These are phyloP conservation scores for Wickerhamomyces xylosicus DNA, from an alignment of 805 yeast genomes.

Conservation along the genomic window DNA sequence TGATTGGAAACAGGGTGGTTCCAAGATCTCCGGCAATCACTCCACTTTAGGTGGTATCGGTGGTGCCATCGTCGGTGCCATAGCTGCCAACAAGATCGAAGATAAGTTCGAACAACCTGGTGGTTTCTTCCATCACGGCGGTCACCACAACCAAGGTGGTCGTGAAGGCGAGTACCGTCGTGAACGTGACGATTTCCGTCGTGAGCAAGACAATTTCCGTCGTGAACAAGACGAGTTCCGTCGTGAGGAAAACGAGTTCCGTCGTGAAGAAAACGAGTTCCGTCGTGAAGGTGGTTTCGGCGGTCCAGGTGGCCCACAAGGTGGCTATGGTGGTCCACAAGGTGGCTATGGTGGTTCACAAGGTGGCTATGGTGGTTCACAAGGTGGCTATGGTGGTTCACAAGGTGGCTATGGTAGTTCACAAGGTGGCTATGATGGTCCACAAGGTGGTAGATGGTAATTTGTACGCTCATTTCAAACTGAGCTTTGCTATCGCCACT, in stretches of 20 bases:
- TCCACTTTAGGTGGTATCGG: conserved; percentile 32
- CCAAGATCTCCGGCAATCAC: conserved; percentile 28
- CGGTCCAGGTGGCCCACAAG: conserved; percentile 14
- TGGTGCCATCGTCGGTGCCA: conserved; percentile 48
- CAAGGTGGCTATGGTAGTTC: conserved; percentile 1
- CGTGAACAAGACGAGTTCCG: too few relatives aligned
- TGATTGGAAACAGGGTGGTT: conserved; percentile 25
- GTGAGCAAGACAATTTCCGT: too few relatives aligned
- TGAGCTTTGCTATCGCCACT: not conserved
- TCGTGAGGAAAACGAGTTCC: too few relatives aligned
- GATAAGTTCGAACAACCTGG: conserved; percentile 26
- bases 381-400: conserved; percentile 17
- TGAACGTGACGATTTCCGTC: too few relatives aligned
- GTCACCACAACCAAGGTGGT: conserved; percentile 6
- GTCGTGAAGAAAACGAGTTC: conserved; percentile 13
- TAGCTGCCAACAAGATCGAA: conserved; percentile 40
- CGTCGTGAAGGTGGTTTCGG: conserved; percentile 6
- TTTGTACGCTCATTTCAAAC: too few relatives aligned
- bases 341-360: conserved; percentile 13
- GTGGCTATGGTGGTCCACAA: conserved; percentile 13
- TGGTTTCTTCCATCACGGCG: conserved; percentile 9
- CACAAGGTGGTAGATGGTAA: conserved; percentile 9
- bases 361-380: conserved; percentile 14
- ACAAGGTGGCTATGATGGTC: conserved; percentile 15
- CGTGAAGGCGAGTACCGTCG: conserved; percentile 10